Evolutionary conservation across 805 yeast species (phyloP), one percentile per base, ranked within the genome.

Genomic region (Scheffersomyces lignosus): DNA sequence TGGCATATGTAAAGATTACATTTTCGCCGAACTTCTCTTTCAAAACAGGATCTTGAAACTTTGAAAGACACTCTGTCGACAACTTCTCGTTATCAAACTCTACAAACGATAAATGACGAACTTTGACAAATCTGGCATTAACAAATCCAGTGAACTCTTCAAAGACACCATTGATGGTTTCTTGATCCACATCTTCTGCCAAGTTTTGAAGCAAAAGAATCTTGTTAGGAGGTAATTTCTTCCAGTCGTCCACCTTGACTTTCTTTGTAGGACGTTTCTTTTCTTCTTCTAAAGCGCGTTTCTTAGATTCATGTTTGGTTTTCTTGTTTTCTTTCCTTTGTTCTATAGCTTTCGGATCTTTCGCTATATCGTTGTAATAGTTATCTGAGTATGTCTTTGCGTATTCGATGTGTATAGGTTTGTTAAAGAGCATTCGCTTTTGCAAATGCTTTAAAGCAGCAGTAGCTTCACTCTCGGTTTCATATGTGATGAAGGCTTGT

Each of bases 401-500:
- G 47, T 59, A 51, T 27, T 64, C 53, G 3, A 81, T 69, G 13
- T 62, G 66, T 49, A 83, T 61, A 0, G 72, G 72, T 36, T 73
- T 73, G 15, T 70, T 77, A 45, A 71, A 70, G 9, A 83, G 37
- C 15, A 60, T 60, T 20, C 48, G 41, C 10, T 71, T 68, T 31
- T 77, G 63, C 26, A 75, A 46, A 13, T 52, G 58, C n/a, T 64
- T 61, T 3, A 73, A 51, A 0, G 83, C 84, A 27, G 52, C 49
- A 3, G 53, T 38, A 1, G 89, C 80, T 4, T 63, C 58, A 3
- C 64, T 64, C 1, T 50, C 48, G 14, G 56, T 51, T 3, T 62
- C 68, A 35, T 80, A 77, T 0, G 86, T 77, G 4, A 87, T 70
- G 56, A 86, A 87, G 1, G 95, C 96, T 57, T 87, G 96, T 2